Evolutionary conservation across 225 moss, liverwort and hornwort species (phyloP).

Genomic region (Asterella californica): DNA sequence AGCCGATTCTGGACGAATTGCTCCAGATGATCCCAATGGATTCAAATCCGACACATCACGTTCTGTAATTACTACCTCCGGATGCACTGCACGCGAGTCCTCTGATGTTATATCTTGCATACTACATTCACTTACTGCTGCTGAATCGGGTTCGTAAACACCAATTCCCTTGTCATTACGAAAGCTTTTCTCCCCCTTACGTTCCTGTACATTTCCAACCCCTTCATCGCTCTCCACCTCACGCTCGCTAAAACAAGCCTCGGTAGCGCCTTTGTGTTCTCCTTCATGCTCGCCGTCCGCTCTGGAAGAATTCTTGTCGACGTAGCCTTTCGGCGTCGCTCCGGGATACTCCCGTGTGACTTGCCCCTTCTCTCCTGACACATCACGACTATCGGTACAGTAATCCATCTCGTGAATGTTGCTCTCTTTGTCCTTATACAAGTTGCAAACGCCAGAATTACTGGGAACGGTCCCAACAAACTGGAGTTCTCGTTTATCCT

Average conservation of each 20-base stretch:
- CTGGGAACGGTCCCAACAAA: slow-evolving; percentile 9
- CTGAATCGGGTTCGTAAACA: not conserved
- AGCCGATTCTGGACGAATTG: slow-evolving; percentile 12
- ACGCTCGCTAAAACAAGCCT: not conserved
- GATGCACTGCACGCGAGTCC: slow-evolving; percentile 3
- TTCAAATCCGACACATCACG: not conserved
- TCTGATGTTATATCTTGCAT: slow-evolving; percentile 8
- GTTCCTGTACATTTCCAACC: not conserved
- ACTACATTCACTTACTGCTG: not conserved
- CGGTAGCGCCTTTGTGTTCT: not conserved
- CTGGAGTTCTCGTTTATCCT: not conserved
- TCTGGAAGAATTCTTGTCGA: not conserved
- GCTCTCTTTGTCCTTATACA: not conserved
- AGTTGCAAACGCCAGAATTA: not conserved
- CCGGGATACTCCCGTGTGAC: too few species aligned
- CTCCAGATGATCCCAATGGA: not conserved
- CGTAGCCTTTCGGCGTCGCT: too few species aligned
- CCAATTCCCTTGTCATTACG: not conserved
- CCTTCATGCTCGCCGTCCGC: not conserved
- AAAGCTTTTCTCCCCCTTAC: slow-evolving; percentile 4
- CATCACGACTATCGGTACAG: not conserved
- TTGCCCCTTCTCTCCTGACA: not conserved
- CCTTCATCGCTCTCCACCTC: not conserved
- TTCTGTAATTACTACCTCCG: not conserved
- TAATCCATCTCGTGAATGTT: not conserved